A percentile compares a stretch with the other conserved stretches of the same genome.
These are phyloP conservation scores for Aspergillus bertholletiae DNA, from an alignment of 495 filamentous ascomycete species.

Conservation along the genomic window DNA sequence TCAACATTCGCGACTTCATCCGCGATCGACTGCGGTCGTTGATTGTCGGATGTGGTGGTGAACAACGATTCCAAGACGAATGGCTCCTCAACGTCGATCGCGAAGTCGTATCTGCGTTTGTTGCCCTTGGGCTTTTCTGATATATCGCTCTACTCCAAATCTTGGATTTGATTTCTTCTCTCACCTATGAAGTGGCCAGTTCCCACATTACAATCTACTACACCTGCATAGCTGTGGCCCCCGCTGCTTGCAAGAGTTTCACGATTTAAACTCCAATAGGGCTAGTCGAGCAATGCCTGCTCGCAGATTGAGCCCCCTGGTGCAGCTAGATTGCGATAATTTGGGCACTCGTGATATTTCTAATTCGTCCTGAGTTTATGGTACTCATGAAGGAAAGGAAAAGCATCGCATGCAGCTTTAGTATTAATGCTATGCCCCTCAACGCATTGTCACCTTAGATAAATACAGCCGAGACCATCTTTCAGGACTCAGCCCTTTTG, in stretches of 20 bases:
- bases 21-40: conserved; percentile 60
- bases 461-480: background rate
- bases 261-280: background rate
- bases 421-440: background rate
- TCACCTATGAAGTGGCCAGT: background rate
- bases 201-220: background rate
- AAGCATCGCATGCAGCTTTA: background rate
- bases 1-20: conserved; percentile 69
- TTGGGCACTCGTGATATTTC: too few relatives aligned
- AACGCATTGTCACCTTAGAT: background rate
- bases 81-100: conserved; percentile 88
- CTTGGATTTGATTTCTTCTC: background rate
- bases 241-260: background rate
- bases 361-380: too few relatives aligned
- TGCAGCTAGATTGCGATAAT: too few relatives aligned
- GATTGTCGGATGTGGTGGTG: conserved; percentile 67
- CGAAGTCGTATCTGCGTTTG: conserved; percentile 71
- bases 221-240: background rate
- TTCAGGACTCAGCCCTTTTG: background rate
- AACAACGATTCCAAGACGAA: conserved; percentile 66
- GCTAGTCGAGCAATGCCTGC: too few relatives aligned
- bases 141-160: background rate
- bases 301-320: too few relatives aligned
- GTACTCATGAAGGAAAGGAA: background rate
- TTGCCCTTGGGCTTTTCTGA: conserved; percentile 45